These are phyloP conservation scores for Pseudogymnoascus sp. DNA, from an alignment of 2,329 filamentous ascomycete genomes.

Conservation along the genomic window DNA sequence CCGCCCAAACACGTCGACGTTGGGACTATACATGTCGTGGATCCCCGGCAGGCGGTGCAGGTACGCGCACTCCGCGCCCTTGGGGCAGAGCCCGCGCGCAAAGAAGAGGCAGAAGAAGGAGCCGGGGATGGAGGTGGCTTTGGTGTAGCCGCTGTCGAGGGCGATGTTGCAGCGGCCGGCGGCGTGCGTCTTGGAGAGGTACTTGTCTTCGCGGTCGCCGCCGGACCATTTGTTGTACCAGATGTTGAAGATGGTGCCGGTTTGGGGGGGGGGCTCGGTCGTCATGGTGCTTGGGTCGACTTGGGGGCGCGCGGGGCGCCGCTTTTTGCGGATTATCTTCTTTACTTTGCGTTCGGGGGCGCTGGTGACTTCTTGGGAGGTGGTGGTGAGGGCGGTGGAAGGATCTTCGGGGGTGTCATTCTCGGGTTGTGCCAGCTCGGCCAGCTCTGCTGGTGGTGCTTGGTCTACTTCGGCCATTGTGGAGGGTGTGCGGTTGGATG, in stretches of 20 bases:
- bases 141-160: conserved; percentile 70
- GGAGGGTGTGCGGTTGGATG: neutral
- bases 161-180: conserved; percentile 81
- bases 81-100: conserved; percentile 71
- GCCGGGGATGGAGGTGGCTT: conserved; percentile 66
- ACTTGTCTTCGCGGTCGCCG: conserved; percentile 88
- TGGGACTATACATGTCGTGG: conserved; percentile 86
- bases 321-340: conserved; percentile 87
- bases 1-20: conserved; percentile 88
- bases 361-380: conserved; percentile 22
- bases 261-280: conserved; percentile 80
- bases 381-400: conserved; percentile 22
- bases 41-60: conserved; percentile 80
- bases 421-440: conserved; percentile 15
- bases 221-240: conserved; percentile 99
- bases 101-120: conserved; percentile 93
- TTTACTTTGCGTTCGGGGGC: conserved; percentile 55
- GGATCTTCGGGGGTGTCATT: conserved; percentile 11
- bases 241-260: conserved; percentile 93
- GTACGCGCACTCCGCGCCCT: conserved; percentile 89
- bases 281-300: conserved; percentile 78
- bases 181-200: conserved; percentile 73
- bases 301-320: conserved; percentile 80
- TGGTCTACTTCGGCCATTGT: conserved; percentile 22
- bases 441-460: conserved; percentile 18